Evolutionary conservation across 2,329 filamentous ascomycete genomes (phyloP), one percentile per base, ranked within the genome.

Genomic region (Monilinia fructicola): DNA sequence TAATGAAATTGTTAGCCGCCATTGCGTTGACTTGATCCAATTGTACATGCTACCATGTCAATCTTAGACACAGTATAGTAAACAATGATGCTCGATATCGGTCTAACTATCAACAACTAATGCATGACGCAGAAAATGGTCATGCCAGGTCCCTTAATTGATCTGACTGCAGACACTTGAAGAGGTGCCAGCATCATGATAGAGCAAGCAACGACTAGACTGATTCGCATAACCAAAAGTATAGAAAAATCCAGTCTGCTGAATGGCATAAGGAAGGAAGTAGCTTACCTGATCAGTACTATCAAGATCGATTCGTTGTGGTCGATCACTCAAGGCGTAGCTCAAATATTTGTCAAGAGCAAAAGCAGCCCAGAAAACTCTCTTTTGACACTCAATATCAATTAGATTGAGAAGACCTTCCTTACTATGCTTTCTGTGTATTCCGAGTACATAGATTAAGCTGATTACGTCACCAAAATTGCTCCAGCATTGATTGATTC

Each of bases 351-450:
- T 86, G 72, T 90, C 86, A 3, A 90, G 76, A 16, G 81, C 84
- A 71, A 89, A 90, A 0, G 85, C 84, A 44, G 84, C 85, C 87
- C 87, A 90, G 59, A 90, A 89, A 0, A 85, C 79, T 21, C 84
- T 77, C 68, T 82, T 82, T 4, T 83, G 79, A 54, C 81, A 81
- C 69, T 86, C 82, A 4, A 77, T 72, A 40, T 79, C 76, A n/a
- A 81, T 73, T 23, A 78, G 76, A 67, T 81, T 78, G 3, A 70
- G 55, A 6, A 68, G 70, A 7, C 71, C 68, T 5, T 68, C 60
- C 1, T 72, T 67, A 18, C 74, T 63, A 4, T 68, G 31, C 42
- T 71, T 69, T 52, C 71, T 54, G 69, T 73, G 73, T 5, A 78
- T 69, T 9, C 74, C 76, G 14, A 78, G 73, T 0, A 75, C 74